Evolutionary conservation across 2,329 filamentous ascomycete genomes (phyloP).

Genomic region (Pseudonectria foliicola): DNA sequence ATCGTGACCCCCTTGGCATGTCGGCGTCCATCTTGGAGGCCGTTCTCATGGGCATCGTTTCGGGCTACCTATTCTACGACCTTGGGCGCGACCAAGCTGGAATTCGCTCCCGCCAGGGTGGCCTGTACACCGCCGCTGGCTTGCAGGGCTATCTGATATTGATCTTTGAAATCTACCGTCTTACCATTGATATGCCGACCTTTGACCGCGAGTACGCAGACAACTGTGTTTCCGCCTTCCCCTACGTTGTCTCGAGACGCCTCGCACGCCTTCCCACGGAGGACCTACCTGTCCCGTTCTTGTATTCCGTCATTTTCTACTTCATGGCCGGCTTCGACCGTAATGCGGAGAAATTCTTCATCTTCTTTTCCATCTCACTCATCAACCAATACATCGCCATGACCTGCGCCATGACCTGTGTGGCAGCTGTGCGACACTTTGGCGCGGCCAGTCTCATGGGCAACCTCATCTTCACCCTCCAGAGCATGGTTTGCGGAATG

Average conservation of each 20-base stretch:
- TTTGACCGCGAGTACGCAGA: slow-evolving; percentile 73
- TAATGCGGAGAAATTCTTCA: slow-evolving; percentile 58
- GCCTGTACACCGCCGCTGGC: slow-evolving; percentile 63
- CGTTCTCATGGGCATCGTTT: slow-evolving; percentile 61
- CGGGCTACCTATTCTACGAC: slow-evolving; percentile 65
- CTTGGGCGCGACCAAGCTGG: slow-evolving; percentile 60
- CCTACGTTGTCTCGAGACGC: slow-evolving; percentile 63
- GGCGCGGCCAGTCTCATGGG: slow-evolving; percentile 64
- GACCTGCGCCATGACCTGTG: slow-evolving; percentile 61
- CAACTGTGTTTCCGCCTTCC: slow-evolving; percentile 61
- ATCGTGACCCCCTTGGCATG: slow-evolving; percentile 72
- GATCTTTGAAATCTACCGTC: slow-evolving; percentile 67
- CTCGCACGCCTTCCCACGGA: slow-evolving; percentile 63
- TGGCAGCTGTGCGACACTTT: slow-evolving; percentile 60
- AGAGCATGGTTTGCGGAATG: slow-evolving; percentile 68
- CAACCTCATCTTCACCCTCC: slow-evolving; percentile 65
- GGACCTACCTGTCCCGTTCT: slow-evolving; percentile 63
- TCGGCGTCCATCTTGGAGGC: slow-evolving; percentile 63
- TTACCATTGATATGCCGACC: slow-evolving; percentile 66
- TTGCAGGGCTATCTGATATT: slow-evolving; percentile 72
- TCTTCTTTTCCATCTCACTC: slow-evolving; percentile 61
- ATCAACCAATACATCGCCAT: slow-evolving; percentile 69
- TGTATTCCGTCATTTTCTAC: slow-evolving; percentile 67
- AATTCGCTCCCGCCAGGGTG: slow-evolving; percentile 66
- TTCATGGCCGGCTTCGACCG: slow-evolving; percentile 70